A percentile compares a stretch with the other conserved stretches of the same genome.
phyloP scores from a whole-genome alignment of 805 yeast species.

The Lipomyces starkeyi region DNA sequence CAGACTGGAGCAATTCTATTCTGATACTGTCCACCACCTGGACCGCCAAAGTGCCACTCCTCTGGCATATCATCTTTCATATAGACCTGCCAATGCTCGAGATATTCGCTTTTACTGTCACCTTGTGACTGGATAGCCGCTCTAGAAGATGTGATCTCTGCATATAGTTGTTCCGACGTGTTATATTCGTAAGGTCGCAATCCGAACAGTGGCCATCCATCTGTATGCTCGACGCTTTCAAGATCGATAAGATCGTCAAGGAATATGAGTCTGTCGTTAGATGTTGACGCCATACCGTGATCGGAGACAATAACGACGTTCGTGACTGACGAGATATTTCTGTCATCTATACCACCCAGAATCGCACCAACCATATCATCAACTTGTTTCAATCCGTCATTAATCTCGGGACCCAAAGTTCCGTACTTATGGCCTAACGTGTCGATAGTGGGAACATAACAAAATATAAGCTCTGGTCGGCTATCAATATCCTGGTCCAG shows the following conservation, averaged over 20 bases:
- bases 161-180: conserved; percentile 54
- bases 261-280: conserved; percentile 67
- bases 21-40: conserved; percentile 49
- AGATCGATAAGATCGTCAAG: conserved; percentile 73
- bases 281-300: conserved; percentile 93
- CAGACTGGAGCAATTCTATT: conserved; percentile 83
- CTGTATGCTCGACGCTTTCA: conserved; percentile 61
- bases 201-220: conserved; percentile 89
- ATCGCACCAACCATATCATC: conserved; percentile 66
- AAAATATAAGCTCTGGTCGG: conserved; percentile 77
- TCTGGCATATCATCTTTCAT: conserved; percentile 59
- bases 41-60: conserved; percentile 64
- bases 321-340: conserved; percentile 69
- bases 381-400: conserved; percentile 62
- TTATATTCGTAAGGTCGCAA: conserved; percentile 59
- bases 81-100: conserved; percentile 54
- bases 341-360: conserved; percentile 53
- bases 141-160: conserved; percentile 50
- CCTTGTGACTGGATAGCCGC: conserved; percentile 42
- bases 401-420: conserved; percentile 63
- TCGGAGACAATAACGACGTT: conserved; percentile 84
- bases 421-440: conserved; percentile 78
- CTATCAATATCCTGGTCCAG: conserved; percentile 58
- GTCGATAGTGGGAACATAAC: conserved; percentile 83
- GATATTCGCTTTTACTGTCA: conserved; percentile 39